These are phyloP conservation scores for Guyanaporus albipodus DNA, from an alignment of 768 basidiomycete species.

Conservation along the genomic window DNA sequence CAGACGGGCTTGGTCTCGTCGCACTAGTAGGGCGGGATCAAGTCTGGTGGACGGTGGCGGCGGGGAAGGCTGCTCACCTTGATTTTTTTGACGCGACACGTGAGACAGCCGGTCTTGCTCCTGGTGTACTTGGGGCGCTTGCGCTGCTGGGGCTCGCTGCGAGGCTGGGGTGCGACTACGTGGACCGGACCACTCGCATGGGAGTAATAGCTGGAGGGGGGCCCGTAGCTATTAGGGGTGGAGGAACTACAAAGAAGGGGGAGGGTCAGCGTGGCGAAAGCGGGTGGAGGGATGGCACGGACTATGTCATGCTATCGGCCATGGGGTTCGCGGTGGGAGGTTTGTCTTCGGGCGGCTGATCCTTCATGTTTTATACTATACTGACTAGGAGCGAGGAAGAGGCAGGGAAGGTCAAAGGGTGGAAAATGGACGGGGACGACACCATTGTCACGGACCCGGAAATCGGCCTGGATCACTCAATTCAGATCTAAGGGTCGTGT, in stretches of 20 bases:
- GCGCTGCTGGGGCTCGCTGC: slow-evolving; percentile 52
- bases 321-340: slow-evolving; percentile 42
- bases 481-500: slow-evolving; percentile 73
- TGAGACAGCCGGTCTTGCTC: slow-evolving; percentile 92
- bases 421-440: slow-evolving; percentile 37
- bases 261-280: slow-evolving; percentile 15
- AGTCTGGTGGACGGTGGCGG: not conserved
- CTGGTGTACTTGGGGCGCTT: slow-evolving; percentile 92
- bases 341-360: slow-evolving; percentile 34
- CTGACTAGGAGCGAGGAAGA: slow-evolving; percentile 23
- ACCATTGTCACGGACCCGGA: slow-evolving; percentile 41
- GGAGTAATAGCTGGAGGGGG: slow-evolving; percentile 39
- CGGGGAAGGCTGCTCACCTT: slow-evolving; percentile 53
- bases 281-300: slow-evolving; percentile 26
- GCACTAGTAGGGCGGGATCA: slow-evolving; percentile 48
- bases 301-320: slow-evolving; percentile 56
- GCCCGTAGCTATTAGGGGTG: slow-evolving; percentile 40
- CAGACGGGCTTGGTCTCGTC: slow-evolving; percentile 89
- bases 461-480: slow-evolving; percentile 52
- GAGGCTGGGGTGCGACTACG: slow-evolving; percentile 44
- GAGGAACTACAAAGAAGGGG: slow-evolving; percentile 29
- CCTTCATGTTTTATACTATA: slow-evolving; percentile 53
- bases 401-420: slow-evolving; percentile 33
- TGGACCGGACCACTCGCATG: slow-evolving; percentile 40
- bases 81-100: slow-evolving; percentile 92